phyloP scores from a whole-genome alignment of 805 yeast species.

The Dipodascopsis uninucleata region DNA sequence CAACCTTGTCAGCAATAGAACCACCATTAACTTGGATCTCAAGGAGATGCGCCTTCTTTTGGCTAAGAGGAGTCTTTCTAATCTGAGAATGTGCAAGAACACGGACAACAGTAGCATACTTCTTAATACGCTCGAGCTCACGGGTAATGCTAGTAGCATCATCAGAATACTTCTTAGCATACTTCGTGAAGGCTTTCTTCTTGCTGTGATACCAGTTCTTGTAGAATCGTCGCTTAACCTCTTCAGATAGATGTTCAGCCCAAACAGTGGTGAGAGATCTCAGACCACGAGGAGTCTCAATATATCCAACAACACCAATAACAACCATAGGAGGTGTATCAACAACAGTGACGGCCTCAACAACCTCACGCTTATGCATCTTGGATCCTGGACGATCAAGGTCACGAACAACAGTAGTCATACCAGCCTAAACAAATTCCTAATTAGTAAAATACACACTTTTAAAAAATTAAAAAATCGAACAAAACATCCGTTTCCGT shows the following conservation, averaged over 20 bases:
- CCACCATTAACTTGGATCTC: constrained; percentile 99
- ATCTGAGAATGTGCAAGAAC: constrained; percentile 99
- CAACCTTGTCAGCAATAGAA: constrained; percentile 93
- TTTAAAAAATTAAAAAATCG: constrained; percentile 2
- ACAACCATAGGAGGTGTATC: constrained; percentile 97
- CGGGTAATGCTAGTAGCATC: constrained; percentile 77
- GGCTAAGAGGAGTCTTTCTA: constrained; percentile 97
- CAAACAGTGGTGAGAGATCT: constrained; percentile 99
- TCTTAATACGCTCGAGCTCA: constrained; percentile 97
- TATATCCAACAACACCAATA: constrained; percentile 99
- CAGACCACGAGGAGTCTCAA: constrained; percentile 99
- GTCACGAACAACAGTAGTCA: constrained; percentile 99
- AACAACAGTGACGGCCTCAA: constrained; percentile 98
- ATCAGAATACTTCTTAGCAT: constrained; percentile 92
- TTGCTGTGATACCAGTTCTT: constrained; percentile 99
- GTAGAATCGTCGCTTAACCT: constrained; percentile 99
- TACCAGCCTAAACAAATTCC: constrained; percentile 70
- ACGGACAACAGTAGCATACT: constrained; percentile 98
- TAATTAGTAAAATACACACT: constrained; percentile 27
- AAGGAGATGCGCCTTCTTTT: constrained; percentile 99
- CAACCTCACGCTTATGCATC: constrained; percentile 99
- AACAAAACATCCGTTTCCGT: background rate
- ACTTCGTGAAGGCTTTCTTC: constrained; percentile 99
- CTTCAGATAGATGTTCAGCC: constrained; percentile 99
- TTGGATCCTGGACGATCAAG: constrained; percentile 99